Conservation (phyloP, 208 protist genomes). For the Baffinella frigidus region DNA sequence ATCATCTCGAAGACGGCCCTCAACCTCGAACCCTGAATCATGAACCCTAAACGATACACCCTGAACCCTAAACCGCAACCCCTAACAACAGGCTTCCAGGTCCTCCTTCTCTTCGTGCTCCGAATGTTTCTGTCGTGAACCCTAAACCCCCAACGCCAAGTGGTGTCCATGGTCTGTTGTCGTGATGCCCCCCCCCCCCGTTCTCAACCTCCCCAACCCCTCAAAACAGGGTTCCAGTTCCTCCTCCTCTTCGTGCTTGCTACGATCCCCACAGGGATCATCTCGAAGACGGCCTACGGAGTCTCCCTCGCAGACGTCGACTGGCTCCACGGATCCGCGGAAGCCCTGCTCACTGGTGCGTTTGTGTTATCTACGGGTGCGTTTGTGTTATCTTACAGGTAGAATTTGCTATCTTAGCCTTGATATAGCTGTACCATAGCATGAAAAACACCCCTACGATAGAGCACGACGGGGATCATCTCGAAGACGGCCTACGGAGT, state of each 20-base stretch:
- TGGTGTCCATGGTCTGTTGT: not conserved
- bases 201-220: not conserved
- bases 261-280: constrained; percentile 38
- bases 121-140: not conserved
- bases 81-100: too few species aligned
- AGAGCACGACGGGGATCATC: too few species aligned
- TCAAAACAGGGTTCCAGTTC: constrained; percentile 3
- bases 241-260: constrained; percentile 58
- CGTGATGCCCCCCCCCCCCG: not conserved
- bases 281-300: constrained; percentile 35
- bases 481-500: constrained; percentile 41
- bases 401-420: too few species aligned
- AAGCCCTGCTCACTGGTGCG: constrained; percentile 64
- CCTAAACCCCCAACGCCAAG: not conserved
- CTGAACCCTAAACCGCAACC: too few species aligned
- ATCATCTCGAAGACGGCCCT: constrained; percentile 23
- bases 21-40: too few species aligned
- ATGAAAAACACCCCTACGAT: too few species aligned
- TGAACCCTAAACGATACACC: too few species aligned
- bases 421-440: too few species aligned
- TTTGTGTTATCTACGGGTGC: too few species aligned
- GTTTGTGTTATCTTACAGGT: too few species aligned
- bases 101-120: not conserved
- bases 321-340: constrained; percentile 66
- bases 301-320: constrained; percentile 65